Conservation (phyloP, 2,329 filamentous ascomycete species). For the Neofusicoccum sp. region DNA sequence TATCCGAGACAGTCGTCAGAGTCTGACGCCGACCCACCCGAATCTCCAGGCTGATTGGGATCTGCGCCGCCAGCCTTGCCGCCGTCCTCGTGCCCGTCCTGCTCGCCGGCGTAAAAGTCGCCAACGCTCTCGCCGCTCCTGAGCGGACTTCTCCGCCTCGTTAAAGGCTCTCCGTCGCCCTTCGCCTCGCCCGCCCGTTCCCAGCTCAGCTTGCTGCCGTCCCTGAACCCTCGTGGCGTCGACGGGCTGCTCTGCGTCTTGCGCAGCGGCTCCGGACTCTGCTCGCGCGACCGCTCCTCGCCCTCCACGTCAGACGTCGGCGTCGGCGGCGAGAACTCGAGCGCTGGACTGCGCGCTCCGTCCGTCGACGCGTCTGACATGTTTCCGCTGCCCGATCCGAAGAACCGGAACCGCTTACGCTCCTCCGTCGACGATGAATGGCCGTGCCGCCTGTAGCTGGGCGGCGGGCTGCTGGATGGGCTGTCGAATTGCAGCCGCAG, state of each 20-base stretch:
- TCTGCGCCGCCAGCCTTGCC: constrained; percentile 17
- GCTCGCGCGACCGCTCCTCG: constrained; percentile 14
- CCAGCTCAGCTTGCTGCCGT: constrained; percentile 36
- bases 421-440: constrained; percentile 29
- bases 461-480: constrained; percentile 37
- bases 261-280: constrained; percentile 20
- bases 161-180: constrained; percentile 19
- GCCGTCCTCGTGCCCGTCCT: constrained; percentile 1
- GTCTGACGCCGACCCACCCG: constrained; percentile 18
- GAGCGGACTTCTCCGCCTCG: constrained; percentile 31
- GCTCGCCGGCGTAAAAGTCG: constrained; percentile 12
- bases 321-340: constrained; percentile 35
- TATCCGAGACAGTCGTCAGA: constrained; percentile 17
- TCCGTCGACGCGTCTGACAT: constrained; percentile 34
- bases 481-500: constrained; percentile 33
- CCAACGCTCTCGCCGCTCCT: constrained; percentile 32
- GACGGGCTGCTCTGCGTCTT: constrained; percentile 45
- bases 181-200: constrained; percentile 28
- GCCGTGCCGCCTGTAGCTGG: constrained; percentile 32
- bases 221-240: constrained; percentile 43
- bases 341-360: constrained; percentile 28
- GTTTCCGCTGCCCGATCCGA: constrained; percentile 13
- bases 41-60: constrained; percentile 20
- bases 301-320: constrained; percentile 26
- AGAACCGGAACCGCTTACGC: constrained; percentile 26